phyloP scores from a whole-genome alignment of 352 stramenopile genomes.

The Phytophthora brassicae region DNA sequence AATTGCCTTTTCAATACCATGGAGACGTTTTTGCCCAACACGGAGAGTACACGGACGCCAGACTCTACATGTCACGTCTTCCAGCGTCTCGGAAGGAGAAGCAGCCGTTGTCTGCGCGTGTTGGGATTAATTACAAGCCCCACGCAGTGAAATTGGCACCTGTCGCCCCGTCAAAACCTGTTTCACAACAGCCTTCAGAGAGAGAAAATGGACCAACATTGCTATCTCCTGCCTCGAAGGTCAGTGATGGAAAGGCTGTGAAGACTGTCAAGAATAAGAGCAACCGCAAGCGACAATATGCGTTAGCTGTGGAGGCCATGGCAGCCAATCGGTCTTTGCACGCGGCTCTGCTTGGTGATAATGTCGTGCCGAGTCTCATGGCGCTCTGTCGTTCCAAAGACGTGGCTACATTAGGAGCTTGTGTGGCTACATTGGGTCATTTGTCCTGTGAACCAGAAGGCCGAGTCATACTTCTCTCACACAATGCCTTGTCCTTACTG shows the following conservation, averaged over 20 bases:
- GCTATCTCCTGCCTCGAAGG: conserved; percentile 1
- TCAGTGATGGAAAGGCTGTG: neutral
- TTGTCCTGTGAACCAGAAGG: conserved; percentile 47
- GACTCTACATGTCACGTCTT: conserved; percentile 74
- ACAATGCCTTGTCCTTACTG: conserved; percentile 52
- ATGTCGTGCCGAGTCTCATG: conserved; percentile 63
- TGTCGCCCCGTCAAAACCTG: conserved; percentile 29
- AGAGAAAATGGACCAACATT: neutral
- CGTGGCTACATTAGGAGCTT: conserved; percentile 45
- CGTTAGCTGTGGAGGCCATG: conserved; percentile 67
- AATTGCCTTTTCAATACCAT: conserved; percentile 64
- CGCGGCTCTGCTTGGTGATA: conserved; percentile 53
- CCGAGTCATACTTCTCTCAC: conserved; percentile 51
- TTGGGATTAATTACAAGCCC: conserved; percentile 40
- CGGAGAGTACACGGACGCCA: conserved; percentile 63
- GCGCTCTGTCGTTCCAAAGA: conserved; percentile 68
- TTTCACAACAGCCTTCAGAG: conserved; percentile 19
- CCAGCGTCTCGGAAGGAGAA: conserved; percentile 52
- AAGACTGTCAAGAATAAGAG: conserved; percentile 35
- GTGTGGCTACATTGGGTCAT: conserved; percentile 61
- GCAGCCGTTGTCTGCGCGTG: conserved; percentile 26
- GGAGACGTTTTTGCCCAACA: conserved; percentile 77
- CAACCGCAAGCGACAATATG: conserved; percentile 66
- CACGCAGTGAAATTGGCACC: conserved; percentile 50
- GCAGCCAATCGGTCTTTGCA: conserved; percentile 55